These are phyloP conservation scores for Trypanosomatidae sp. DNA, from an alignment of 208 protist genomes.

Conservation along the genomic window DNA sequence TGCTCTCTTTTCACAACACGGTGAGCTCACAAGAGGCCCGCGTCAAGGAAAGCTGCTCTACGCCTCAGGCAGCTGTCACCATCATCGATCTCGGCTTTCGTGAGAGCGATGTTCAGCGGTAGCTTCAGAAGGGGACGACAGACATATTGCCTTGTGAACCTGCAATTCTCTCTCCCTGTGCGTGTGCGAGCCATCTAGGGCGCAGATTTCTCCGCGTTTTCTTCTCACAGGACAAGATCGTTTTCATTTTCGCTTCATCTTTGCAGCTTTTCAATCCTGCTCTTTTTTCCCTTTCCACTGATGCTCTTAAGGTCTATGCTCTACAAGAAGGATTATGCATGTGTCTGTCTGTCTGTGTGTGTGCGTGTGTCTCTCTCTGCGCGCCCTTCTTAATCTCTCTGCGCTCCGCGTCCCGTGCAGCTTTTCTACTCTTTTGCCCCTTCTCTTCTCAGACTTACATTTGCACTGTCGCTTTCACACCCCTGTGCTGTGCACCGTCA, in stretches of 20 bases:
- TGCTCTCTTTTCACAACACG: background rate
- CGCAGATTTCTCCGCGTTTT: no score
- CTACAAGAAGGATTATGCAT: background rate
- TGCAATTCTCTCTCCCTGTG: background rate
- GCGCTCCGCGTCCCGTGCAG: background rate
- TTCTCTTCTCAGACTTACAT: background rate
- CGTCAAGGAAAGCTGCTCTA: background rate
- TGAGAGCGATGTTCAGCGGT: background rate
- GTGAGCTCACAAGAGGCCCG: background rate
- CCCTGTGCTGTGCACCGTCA: background rate
- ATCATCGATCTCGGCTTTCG: slow-evolving; percentile 24
- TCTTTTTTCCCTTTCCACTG: background rate
- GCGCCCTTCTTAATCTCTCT: background rate
- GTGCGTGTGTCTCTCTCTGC: background rate
- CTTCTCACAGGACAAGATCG: background rate
- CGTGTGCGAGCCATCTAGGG: background rate
- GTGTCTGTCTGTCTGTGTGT: background rate
- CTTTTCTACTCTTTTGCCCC: background rate
- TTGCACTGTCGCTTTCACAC: background rate
- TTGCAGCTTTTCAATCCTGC: background rate
- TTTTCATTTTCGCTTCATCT: background rate
- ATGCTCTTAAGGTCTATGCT: background rate
- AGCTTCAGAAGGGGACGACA: background rate
- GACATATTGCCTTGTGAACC: background rate
- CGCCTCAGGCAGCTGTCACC: slow-evolving; percentile 8